A percentile compares a stretch with the other conserved stretches of the same genome.
Evolutionary conservation across 768 basidiomycete genomes (phyloP).

Genomic region (Mycena vulgaris): DNA sequence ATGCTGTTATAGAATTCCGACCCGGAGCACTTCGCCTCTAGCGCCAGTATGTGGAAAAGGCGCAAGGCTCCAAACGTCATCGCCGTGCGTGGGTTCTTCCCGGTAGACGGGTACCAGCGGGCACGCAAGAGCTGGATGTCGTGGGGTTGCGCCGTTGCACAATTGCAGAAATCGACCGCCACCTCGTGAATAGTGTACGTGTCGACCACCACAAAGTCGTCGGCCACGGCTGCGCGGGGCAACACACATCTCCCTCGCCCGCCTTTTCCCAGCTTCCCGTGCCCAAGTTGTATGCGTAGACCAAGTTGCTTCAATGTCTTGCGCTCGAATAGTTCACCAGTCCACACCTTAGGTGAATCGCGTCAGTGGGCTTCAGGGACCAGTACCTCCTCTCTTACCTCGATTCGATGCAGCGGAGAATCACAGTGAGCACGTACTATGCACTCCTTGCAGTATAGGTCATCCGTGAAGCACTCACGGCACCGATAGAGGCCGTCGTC

Average conservation of each 20-base stretch:
- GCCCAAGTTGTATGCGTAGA: constrained; percentile 37
- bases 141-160: constrained; percentile 36
- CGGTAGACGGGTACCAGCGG: constrained; percentile 49
- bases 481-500: constrained; percentile 28
- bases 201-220: constrained; percentile 31
- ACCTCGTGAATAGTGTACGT: constrained; percentile 29
- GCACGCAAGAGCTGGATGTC: constrained; percentile 50
- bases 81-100: not conserved
- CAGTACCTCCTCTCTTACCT: constrained; percentile 18
- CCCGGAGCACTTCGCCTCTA: not conserved
- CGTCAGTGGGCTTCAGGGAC: not conserved
- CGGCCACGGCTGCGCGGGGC: not conserved
- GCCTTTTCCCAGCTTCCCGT: not conserved
- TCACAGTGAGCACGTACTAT: constrained; percentile 25
- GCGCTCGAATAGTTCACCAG: constrained; percentile 23
- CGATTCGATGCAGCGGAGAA: constrained; percentile 33
- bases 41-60: not conserved
- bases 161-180: constrained; percentile 33
- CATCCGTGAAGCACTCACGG: constrained; percentile 28
- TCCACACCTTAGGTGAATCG: constrained; percentile 32
- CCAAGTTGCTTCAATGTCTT: constrained; percentile 35
- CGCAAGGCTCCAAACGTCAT: not conserved
- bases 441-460: constrained; percentile 33
- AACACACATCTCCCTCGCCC: not conserved
- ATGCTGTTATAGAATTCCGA: not conserved